Evolutionary conservation across 805 yeast species (phyloP).

Genomic region (Saccharomyces eubayanus): DNA sequence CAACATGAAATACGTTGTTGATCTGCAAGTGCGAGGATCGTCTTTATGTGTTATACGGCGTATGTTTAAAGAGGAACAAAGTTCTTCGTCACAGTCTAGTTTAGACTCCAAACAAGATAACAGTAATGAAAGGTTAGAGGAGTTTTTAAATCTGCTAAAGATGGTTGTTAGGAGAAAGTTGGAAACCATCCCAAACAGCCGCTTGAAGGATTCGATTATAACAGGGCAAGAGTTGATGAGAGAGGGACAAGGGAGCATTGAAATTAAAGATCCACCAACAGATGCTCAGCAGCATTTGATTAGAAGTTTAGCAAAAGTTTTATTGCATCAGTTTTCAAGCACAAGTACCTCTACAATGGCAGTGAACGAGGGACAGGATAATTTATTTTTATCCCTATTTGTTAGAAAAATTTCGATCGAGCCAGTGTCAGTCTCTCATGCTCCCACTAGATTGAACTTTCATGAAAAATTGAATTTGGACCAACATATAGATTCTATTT

Average conservation of each 20-base stretch:
- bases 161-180: background rate
- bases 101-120: background rate
- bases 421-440: background rate
- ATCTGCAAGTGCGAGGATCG: background rate
- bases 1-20: background rate
- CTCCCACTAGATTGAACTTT: background rate
- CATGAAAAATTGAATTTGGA: background rate
- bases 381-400: conserved; percentile 20
- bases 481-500: conserved; percentile 1
- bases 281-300: conserved; percentile 19
- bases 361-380: conserved; percentile 18
- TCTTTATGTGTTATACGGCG: background rate
- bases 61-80: background rate
- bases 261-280: conserved; percentile 20
- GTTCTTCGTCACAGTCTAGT: background rate
- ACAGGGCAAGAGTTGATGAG: conserved; percentile 6
- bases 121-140: background rate
- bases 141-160: background rate
- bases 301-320: conserved; percentile 17
- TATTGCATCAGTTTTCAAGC: conserved; percentile 15
- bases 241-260: conserved; percentile 24
- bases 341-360: background rate
- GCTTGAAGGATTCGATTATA: background rate
- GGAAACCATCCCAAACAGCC: background rate
- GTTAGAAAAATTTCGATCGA: conserved; percentile 13